Evolutionary conservation across 352 stramenopile genomes (phyloP).

Genomic region (Globisporangium mamillatum): DNA sequence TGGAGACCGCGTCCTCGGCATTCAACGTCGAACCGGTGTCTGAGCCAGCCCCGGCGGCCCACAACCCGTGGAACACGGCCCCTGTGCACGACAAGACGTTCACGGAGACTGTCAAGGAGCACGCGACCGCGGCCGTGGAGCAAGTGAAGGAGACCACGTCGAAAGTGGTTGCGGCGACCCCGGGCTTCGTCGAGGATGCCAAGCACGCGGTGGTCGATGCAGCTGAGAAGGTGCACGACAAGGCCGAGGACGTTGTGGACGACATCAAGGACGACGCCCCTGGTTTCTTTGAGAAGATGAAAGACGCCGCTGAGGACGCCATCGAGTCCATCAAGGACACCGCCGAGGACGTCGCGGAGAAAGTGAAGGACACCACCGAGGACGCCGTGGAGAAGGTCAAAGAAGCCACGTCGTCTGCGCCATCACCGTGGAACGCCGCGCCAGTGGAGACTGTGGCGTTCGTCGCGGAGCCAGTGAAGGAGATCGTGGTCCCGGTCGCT

Average conservation of each 20-base stretch:
- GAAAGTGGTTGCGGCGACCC: conserved; percentile 16
- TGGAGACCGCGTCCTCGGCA: conserved; percentile 16
- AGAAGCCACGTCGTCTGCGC: conserved; percentile 15
- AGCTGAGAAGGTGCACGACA: conserved; percentile 15
- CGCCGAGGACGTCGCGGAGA: conserved; percentile 13
- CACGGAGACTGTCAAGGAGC: conserved; percentile 20
- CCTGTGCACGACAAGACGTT: conserved; percentile 28
- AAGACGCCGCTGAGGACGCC: conserved; percentile 16
- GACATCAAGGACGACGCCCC: conserved; percentile 20
- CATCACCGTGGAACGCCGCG: conserved; percentile 19
- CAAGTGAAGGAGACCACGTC: conserved; percentile 17
- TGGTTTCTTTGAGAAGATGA: conserved; percentile 1
- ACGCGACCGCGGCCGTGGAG: conserved; percentile 12
- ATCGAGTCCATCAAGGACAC: conserved; percentile 20
- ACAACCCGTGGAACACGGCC: conserved; percentile 40
- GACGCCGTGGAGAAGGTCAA: conserved; percentile 11
- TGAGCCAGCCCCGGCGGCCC: background rate
- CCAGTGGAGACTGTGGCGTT: conserved; percentile 16
- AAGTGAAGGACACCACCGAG: conserved; percentile 16
- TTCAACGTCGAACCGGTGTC: conserved; percentile 32
- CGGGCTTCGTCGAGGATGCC: conserved; percentile 20
- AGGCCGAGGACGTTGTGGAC: conserved; percentile 20
- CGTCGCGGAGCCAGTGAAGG: conserved; percentile 21
- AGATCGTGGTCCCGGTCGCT: conserved; percentile 15
- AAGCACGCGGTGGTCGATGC: conserved; percentile 18